Base-by-base conservation (phyloP, 2,329 filamentous ascomycete species). In the Lachnellula hyalina region DNA sequence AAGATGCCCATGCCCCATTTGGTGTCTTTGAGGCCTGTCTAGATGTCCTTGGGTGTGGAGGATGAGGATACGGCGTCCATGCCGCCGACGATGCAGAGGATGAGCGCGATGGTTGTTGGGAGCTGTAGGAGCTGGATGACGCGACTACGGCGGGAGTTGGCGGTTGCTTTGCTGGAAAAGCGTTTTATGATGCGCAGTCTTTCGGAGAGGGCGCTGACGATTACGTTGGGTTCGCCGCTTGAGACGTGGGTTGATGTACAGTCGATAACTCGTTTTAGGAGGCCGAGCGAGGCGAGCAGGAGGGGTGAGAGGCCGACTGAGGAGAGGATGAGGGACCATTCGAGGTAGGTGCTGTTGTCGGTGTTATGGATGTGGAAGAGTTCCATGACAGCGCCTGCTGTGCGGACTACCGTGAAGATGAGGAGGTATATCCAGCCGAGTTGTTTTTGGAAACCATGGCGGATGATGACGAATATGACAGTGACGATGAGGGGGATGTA, bases 341-440 rank as follows among this genome's bases (percentile, higher is more conserved):
- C 63, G 8, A 62, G 58, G 53, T 70, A 65, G 15, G 67, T 65
- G n/a, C 35, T 47, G 36, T 63, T 65, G 11, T 45, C 58, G 2
- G 65, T 65, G 11, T 63, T 53, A 7, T 60, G 55, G 14, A 61
- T 60, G 11, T 62, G 64, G 2, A 59, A 64, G 34, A 72, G 60
- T 45, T 67, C 62, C 49, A 68, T 66, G 3, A 62, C 63, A 17
- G 67, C 62, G 15, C 69, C 69, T 7, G 64, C 57, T 21, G 70
- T 52, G 25, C 70, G 64, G 25, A 68, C 53, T 7, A 67, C 48
- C 46, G 62, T 70, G 56, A 72, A 71, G 2, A 72, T 57, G 11
- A 65, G 59, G 4, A 72, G 64, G 49, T 69, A 71, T 23, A 68
- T 65, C 68, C 69, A 73, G 41, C 70, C 69, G 3, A 66, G 63